phyloP scores from a whole-genome alignment of 345 rosid genomes.

The Mangifera indica region DNA sequence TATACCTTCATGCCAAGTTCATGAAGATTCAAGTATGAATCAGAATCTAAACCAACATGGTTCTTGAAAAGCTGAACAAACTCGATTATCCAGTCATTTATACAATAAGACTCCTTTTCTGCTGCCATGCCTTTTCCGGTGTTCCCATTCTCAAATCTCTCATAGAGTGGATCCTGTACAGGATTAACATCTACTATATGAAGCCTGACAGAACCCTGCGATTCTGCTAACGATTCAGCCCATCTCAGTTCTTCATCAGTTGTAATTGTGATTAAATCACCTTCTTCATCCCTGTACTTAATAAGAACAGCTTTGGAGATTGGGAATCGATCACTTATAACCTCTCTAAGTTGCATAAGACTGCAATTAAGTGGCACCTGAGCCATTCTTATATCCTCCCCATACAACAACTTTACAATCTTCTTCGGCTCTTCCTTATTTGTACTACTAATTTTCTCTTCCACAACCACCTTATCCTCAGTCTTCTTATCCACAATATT shows the following conservation, averaged over 20 bases:
- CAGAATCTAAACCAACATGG: constrained; percentile 70
- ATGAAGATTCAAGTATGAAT: constrained; percentile 68
- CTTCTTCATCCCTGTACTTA: constrained; percentile 87
- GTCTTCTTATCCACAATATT: constrained; percentile 43
- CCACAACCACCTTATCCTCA: constrained; percentile 54
- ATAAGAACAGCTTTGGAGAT: constrained; percentile 59
- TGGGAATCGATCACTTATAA: constrained; percentile 68
- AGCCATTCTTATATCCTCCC: constrained; percentile 82
- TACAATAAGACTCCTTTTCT: constrained; percentile 36
- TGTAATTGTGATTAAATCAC: constrained; percentile 83
- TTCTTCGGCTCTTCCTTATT: constrained; percentile 46
- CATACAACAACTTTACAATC: constrained; percentile 64
- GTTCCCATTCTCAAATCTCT: constrained; percentile 38
- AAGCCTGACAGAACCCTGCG: constrained; percentile 52
- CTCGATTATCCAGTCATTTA: constrained; percentile 84
- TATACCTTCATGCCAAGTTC: constrained; percentile 78
- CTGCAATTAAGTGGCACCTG: constrained; percentile 65
- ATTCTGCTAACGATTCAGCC: constrained; percentile 58
- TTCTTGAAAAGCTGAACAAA: constrained; percentile 80
- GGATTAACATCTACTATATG: constrained; percentile 63
- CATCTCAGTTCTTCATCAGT: constrained; percentile 76
- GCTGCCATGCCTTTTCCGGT: constrained; percentile 29
- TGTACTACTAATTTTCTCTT: constrained; percentile 44
- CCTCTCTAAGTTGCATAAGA: constrained; percentile 68
- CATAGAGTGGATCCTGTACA: constrained; percentile 55